phyloP scores from a whole-genome alignment of 805 yeast genomes.

The Debaryomyces hansenii region DNA sequence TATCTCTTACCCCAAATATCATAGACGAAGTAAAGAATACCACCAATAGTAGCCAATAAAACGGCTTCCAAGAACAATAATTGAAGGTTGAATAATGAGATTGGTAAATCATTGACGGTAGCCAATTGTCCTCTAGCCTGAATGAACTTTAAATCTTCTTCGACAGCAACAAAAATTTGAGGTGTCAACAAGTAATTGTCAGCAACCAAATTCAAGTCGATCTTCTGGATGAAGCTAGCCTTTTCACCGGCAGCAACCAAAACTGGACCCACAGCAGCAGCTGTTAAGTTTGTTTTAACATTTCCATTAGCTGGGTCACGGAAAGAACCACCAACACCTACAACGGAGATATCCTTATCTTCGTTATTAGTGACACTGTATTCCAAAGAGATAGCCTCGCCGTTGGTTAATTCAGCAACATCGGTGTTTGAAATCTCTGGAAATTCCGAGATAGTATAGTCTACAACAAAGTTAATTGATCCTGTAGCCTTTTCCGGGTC shows the following conservation, averaged over 20 bases:
- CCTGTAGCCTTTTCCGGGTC: constrained; percentile 20
- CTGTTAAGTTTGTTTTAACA: constrained; percentile 60
- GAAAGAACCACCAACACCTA: constrained; percentile 71
- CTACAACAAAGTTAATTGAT: constrained; percentile 44
- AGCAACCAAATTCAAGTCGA: constrained; percentile 59
- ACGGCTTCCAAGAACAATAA: constrained; percentile 62
- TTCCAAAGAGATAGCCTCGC: constrained; percentile 51
- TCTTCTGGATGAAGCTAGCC: constrained; percentile 53
- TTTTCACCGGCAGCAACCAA: constrained; percentile 50
- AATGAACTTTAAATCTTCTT: constrained; percentile 51
- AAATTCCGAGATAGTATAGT: constrained; percentile 48
- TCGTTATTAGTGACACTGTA: constrained; percentile 58
- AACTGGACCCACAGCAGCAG: constrained; percentile 63
- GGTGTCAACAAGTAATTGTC: constrained; percentile 62
- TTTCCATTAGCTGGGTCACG: constrained; percentile 54
- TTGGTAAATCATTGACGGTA: constrained; percentile 58
- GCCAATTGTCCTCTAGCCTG: constrained; percentile 60
- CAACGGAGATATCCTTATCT: constrained; percentile 48
- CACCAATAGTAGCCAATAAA: constrained; percentile 49
- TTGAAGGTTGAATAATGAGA: constrained; percentile 73
- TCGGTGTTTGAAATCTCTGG: constrained; percentile 39
- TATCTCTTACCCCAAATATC: constrained; percentile 46
- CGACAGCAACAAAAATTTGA: constrained; percentile 50
- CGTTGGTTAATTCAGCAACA: constrained; percentile 45
- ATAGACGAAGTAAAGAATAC: constrained; percentile 49